phyloP scores from a whole-genome alignment of 495 filamentous ascomycete species.

The Trichocladium uniseriatum region DNA sequence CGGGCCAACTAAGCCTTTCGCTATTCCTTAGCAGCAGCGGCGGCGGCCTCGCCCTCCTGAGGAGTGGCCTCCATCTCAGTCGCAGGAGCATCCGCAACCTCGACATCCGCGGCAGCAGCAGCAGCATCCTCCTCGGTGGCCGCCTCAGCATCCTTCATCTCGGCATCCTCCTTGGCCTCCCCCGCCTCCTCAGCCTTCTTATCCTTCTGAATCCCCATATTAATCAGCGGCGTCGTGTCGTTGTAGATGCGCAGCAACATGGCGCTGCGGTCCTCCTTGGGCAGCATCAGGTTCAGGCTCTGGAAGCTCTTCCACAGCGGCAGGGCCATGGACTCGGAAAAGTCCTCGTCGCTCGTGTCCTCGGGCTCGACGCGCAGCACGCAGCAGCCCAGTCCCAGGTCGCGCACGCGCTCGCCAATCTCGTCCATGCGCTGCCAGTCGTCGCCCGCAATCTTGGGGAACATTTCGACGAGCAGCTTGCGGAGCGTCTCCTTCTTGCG shows the following conservation, averaged over 20 bases:
- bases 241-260: constrained; percentile 89
- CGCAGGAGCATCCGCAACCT: background rate
- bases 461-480: constrained; percentile 84
- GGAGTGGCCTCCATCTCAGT: background rate
- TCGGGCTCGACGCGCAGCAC: constrained; percentile 73
- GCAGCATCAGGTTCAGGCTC: constrained; percentile 88
- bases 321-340: constrained; percentile 72
- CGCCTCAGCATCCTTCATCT: constrained; percentile 9
- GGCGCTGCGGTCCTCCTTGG: constrained; percentile 88
- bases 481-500: constrained; percentile 66
- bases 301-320: constrained; percentile 86
- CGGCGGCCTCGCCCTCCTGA: background rate
- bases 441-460: constrained; percentile 63
- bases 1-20: background rate
- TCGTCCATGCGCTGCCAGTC: constrained; percentile 72
- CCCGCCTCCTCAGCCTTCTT: constrained; percentile 18
- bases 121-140: background rate
- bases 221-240: constrained; percentile 64
- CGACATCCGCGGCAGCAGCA: background rate
- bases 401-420: constrained; percentile 72
- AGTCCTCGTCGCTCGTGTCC: constrained; percentile 52
- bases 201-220: constrained; percentile 41
- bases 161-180: constrained; percentile 10
- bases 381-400: constrained; percentile 84
- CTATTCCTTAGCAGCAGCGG: background rate